A percentile compares a stretch with the other conserved stretches of the same genome.
Evolutionary conservation across 345 rosid genomes (phyloP).

Genomic region (Excoecaria cochinchinensis): DNA sequence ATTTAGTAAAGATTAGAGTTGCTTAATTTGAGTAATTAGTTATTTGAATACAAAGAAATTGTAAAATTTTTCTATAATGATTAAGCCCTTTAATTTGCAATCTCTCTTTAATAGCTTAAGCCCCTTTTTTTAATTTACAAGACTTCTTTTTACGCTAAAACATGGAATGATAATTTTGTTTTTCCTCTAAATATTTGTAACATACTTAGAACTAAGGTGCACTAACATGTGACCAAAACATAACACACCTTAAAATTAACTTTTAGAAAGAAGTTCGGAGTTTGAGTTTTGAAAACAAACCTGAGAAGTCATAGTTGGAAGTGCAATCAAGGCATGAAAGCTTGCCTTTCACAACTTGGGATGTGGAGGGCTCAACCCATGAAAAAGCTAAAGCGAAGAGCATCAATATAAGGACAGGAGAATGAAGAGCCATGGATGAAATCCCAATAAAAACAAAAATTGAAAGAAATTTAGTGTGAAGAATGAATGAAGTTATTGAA

Average conservation of each 20-base stretch:
- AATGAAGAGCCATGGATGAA: conserved; percentile 44
- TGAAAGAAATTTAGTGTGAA: conserved; percentile 8
- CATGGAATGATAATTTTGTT: no score
- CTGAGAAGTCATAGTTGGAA: conserved; percentile 50
- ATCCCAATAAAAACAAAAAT: not conserved
- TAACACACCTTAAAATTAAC: no score
- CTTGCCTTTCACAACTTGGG: conserved; percentile 45
- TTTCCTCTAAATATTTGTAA: no score
- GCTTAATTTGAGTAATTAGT: no score
- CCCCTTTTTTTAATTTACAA: no score
- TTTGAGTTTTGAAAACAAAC: conserved; percentile 22
- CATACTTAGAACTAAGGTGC: not conserved
- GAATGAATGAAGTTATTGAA: not conserved
- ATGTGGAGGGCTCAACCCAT: conserved; percentile 39
- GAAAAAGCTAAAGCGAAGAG: conserved; percentile 40
- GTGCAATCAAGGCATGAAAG: conserved; percentile 68
- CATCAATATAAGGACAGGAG: conserved; percentile 18
- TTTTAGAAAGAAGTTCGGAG: no score
- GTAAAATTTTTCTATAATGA: no score
- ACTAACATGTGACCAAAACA: not conserved
- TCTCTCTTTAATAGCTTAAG: no score
- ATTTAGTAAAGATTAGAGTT: no score
- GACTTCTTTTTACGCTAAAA: no score
- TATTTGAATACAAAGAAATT: no score
- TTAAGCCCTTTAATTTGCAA: no score